A percentile compares a stretch with the other conserved stretches of the same genome.
These are phyloP conservation scores for Coemansia interrupta DNA, from an alignment of 192 early-diverging fungal species.

Conservation along the genomic window DNA sequence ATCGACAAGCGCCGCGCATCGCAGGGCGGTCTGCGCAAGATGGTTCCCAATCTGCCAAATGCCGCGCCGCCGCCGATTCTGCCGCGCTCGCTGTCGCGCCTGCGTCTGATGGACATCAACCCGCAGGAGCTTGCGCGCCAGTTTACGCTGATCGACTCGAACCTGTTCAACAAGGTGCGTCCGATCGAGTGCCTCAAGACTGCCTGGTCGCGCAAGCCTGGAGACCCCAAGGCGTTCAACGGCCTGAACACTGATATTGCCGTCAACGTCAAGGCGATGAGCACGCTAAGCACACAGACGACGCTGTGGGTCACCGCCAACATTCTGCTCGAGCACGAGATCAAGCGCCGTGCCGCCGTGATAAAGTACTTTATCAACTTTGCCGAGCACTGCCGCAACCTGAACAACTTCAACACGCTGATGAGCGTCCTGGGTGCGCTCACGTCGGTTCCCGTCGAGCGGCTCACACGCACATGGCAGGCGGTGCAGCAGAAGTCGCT, in stretches of 20 bases:
- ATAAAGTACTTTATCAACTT: constrained; percentile 86
- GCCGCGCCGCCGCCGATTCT: constrained; percentile 74
- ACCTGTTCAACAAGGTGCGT: constrained; percentile 75
- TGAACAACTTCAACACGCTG: constrained; percentile 95
- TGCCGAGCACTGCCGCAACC: constrained; percentile 70
- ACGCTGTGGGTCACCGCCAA: constrained; percentile 85
- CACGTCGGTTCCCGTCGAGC: constrained; percentile 81
- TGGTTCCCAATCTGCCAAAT: constrained; percentile 62
- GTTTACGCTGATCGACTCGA: constrained; percentile 90
- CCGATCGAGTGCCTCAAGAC: constrained; percentile 88
- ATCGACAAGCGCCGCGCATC: constrained; percentile 72
- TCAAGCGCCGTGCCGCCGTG: constrained; percentile 69
- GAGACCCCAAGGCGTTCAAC: constrained; percentile 56
- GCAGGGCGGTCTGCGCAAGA: constrained; percentile 57
- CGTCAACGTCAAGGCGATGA: constrained; percentile 84
- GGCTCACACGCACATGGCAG: constrained; percentile 91
- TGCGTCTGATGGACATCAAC: constrained; percentile 86
- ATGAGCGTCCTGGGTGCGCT: constrained; percentile 89
- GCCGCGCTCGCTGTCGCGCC: constrained; percentile 71
- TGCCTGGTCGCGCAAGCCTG: constrained; percentile 74
- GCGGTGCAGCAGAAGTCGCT: constrained; percentile 59
- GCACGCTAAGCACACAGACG: constrained; percentile 76
- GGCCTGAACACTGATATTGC: constrained; percentile 58
- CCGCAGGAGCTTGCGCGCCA: constrained; percentile 91
- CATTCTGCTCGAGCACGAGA: constrained; percentile 76